Conservation (phyloP, 2,329 filamentous ascomycete genomes). For the Talaromyces sp. region DNA sequence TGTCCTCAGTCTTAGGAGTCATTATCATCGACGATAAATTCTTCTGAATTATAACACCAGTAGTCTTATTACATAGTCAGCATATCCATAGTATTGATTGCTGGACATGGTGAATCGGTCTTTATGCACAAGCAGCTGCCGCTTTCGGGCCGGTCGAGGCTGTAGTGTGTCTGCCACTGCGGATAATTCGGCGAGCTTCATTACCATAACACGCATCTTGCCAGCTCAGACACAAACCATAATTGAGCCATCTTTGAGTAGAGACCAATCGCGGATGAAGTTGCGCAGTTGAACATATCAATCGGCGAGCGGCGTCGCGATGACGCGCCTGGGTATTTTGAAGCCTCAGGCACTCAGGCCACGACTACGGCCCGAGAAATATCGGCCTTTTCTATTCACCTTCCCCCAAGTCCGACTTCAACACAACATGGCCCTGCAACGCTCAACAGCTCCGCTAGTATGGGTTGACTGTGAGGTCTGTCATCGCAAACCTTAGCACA, state of each 20-base stretch:
- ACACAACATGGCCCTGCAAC: constrained; percentile 39
- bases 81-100: too few species aligned
- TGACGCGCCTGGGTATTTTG: neutral
- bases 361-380: neutral
- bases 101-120: too few species aligned
- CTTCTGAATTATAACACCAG: too few species aligned
- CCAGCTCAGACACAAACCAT: neutral
- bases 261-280: neutral
- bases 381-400: neutral
- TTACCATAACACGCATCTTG: neutral
- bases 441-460: constrained; percentile 65
- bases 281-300: neutral
- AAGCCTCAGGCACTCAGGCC: constrained; percentile 1
- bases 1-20: neutral
- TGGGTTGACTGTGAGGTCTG: constrained; percentile 78
- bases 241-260: neutral
- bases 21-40: neutral
- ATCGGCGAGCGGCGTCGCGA: neutral
- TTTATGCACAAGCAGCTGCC: neutral
- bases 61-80: too few species aligned
- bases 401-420: neutral
- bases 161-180: neutral
- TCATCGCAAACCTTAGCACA: neutral
- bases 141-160: neutral
- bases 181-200: neutral